A percentile compares a stretch with the other conserved stretches of the same genome.
Evolutionary conservation across 768 basidiomycete genomes (phyloP).

Genomic region (Rhizopogon rudus): DNA sequence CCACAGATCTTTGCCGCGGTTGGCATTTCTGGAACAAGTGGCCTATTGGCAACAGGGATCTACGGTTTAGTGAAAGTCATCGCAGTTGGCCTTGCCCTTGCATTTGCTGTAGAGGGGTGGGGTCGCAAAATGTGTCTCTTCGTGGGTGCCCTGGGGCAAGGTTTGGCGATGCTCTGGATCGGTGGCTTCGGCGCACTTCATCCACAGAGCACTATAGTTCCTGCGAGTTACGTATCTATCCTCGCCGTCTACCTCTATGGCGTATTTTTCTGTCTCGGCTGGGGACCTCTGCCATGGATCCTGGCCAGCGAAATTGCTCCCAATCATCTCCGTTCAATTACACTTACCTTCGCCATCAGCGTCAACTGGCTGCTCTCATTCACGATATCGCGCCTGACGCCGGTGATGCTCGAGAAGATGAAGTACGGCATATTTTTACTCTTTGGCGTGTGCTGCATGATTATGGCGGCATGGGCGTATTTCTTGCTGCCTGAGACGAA

Average conservation of each 20-base stretch:
- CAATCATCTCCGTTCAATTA: slow-evolving; percentile 37
- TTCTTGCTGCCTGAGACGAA: slow-evolving; percentile 43
- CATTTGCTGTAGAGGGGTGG: slow-evolving; percentile 41
- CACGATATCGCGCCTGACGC: slow-evolving; percentile 41
- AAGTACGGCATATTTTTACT: slow-evolving; percentile 36
- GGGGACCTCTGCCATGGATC: slow-evolving; percentile 32
- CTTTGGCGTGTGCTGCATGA: slow-evolving; percentile 36
- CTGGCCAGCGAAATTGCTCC: slow-evolving; percentile 30
- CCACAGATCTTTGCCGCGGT: slow-evolving; percentile 45
- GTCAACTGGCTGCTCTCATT: slow-evolving; percentile 44
- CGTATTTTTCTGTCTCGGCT: slow-evolving; percentile 39
- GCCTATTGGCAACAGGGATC: slow-evolving; percentile 47
- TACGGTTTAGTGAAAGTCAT: slow-evolving; percentile 37
- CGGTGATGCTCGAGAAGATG: slow-evolving; percentile 30
- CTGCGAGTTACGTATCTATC: slow-evolving; percentile 34
- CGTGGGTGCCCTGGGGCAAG: slow-evolving; percentile 44
- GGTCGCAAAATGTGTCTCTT: slow-evolving; percentile 48
- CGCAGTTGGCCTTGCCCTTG: slow-evolving; percentile 33
- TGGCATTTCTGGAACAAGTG: slow-evolving; percentile 37
- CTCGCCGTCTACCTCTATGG: slow-evolving; percentile 43
- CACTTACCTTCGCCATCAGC: slow-evolving; percentile 32
- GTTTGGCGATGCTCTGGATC: slow-evolving; percentile 2
- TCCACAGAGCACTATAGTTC: no score
- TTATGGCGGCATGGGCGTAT: slow-evolving; percentile 40
- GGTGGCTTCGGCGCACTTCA: no score